phyloP scores from a whole-genome alignment of 805 yeast species.

The Torulaspora maleeae region DNA sequence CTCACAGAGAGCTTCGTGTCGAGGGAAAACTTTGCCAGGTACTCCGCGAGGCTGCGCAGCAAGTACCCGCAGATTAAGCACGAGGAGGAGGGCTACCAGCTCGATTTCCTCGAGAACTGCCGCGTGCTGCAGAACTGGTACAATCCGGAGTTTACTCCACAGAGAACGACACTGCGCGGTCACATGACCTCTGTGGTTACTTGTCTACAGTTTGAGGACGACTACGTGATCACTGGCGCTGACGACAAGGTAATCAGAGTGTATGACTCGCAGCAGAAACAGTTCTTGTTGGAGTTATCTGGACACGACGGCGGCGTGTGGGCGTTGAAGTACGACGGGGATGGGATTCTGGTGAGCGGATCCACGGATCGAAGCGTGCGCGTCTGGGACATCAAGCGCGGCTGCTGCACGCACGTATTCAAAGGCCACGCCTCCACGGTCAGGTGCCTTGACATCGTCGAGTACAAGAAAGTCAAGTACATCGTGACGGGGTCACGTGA shows the following conservation, averaged over 20 bases:
- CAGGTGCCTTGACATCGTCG: constrained; percentile 80
- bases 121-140: constrained; percentile 72
- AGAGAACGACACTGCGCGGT: constrained; percentile 58
- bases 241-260: constrained; percentile 81
- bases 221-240: constrained; percentile 86
- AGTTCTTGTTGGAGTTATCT: constrained; percentile 51
- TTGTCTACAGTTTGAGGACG: constrained; percentile 88
- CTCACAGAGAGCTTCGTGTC: constrained; percentile 57
- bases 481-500: constrained; percentile 89
- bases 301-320: constrained; percentile 99
- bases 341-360: constrained; percentile 72
- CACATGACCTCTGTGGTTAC: constrained; percentile 85
- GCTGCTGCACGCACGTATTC: constrained; percentile 85
- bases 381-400: constrained; percentile 84
- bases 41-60: constrained; percentile 19
- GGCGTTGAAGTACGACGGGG: constrained; percentile 89
- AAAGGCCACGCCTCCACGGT: constrained; percentile 91
- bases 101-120: constrained; percentile 48
- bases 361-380: constrained; percentile 92
- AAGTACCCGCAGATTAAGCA: constrained; percentile 30
- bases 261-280: constrained; percentile 72
- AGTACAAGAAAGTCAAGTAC: constrained; percentile 60
- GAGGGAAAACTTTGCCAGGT: constrained; percentile 42
- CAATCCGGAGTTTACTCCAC: constrained; percentile 64
- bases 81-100: constrained; percentile 37